Conservation (phyloP, 805 yeast species). For the Crinitomyces ghanaensis region DNA sequence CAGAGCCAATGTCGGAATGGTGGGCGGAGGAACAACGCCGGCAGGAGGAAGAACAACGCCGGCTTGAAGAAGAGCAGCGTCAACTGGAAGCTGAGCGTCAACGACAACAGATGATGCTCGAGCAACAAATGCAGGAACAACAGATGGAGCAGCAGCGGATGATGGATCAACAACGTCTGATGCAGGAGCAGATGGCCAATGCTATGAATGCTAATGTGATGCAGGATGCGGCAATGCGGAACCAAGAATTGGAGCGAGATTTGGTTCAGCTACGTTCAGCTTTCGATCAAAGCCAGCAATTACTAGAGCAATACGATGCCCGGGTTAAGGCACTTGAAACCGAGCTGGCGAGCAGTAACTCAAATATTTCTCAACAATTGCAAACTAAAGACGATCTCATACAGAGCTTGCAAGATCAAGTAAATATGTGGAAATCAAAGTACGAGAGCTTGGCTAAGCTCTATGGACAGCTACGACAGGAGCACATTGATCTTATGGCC, state of each 20-base stretch:
- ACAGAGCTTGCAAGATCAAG: conserved; percentile 58
- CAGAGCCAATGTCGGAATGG: conserved; percentile 31
- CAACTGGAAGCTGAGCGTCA: conserved; percentile 48
- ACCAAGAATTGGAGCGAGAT: conserved; percentile 76
- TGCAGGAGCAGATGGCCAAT: conserved; percentile 53
- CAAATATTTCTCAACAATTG: conserved; percentile 60
- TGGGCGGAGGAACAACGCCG: conserved; percentile 30
- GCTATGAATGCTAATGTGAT: no score
- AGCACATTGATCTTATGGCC: conserved; percentile 67
- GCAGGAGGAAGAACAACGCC: conserved; percentile 23
- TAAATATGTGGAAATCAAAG: conserved; percentile 67
- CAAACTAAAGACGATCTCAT: conserved; percentile 68
- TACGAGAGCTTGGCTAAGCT: conserved; percentile 83
- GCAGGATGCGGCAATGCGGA: conserved; percentile 58
- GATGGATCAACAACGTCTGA: conserved; percentile 67
- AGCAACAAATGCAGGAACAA: conserved; percentile 61
- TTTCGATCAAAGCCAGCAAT: conserved; percentile 72
- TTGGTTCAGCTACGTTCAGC: conserved; percentile 63
- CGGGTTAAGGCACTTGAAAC: conserved; percentile 71
- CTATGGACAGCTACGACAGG: conserved; percentile 85
- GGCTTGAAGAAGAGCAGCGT: conserved; percentile 50
- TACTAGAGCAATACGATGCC: conserved; percentile 78
- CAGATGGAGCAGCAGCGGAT: conserved; percentile 50
- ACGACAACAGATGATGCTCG: conserved; percentile 56
- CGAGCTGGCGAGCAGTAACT: conserved; percentile 50